Conservation (phyloP, 495 filamentous ascomycete genomes). For the Acidiella bohemica region DNA sequence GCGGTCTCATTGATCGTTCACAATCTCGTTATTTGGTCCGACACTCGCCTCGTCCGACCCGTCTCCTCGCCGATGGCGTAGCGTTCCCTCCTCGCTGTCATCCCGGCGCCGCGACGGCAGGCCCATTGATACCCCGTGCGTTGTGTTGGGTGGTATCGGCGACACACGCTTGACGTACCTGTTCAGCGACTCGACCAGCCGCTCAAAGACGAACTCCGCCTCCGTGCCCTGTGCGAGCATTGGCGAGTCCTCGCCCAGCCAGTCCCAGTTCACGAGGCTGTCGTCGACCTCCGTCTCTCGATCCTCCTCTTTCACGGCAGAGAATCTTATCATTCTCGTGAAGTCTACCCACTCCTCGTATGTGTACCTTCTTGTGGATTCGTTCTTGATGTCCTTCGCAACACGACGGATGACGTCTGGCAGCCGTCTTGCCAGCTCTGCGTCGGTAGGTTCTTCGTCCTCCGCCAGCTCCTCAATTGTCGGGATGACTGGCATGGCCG, state of each 20-base stretch:
- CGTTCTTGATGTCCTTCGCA: slow-evolving; percentile 32
- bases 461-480: slow-evolving; percentile 37
- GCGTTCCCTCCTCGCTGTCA: too few species aligned
- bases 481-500: neutral
- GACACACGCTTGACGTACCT: slow-evolving; percentile 33
- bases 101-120: too few species aligned
- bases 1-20: too few species aligned
- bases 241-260: slow-evolving; percentile 51
- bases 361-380: slow-evolving; percentile 35
- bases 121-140: too few species aligned
- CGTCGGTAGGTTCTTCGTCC: slow-evolving; percentile 23
- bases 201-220: slow-evolving; percentile 46
- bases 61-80: too few species aligned
- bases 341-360: slow-evolving; percentile 56
- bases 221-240: slow-evolving; percentile 44
- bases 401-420: slow-evolving; percentile 40
- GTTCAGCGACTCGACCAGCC: slow-evolving; percentile 45
- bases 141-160: neutral
- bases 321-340: slow-evolving; percentile 47
- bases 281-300: slow-evolving; percentile 34
- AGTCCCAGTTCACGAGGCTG: slow-evolving; percentile 51
- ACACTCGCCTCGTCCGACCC: too few species aligned
- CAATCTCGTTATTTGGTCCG: too few species aligned
- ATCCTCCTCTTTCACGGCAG: slow-evolving; percentile 22
- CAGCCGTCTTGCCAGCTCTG: slow-evolving; percentile 38